These are phyloP conservation scores for Takakia lepidozioides DNA, from an alignment of 225 moss, liverwort and hornwort genomes.

Conservation along the genomic window DNA sequence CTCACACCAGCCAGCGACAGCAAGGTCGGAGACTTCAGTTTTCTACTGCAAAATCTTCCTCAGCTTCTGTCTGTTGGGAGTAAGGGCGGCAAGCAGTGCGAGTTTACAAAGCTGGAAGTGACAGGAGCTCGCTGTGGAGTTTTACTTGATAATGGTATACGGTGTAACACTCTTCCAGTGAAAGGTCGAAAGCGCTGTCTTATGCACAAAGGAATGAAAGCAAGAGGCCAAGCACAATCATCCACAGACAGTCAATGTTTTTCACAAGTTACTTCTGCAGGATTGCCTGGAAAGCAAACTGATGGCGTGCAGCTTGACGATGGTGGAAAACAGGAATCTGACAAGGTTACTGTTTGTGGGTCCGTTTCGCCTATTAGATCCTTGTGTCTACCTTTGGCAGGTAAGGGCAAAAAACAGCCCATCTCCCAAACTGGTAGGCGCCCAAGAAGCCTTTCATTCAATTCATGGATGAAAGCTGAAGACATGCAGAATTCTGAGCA, in stretches of 20 bases:
- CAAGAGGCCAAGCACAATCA: constrained; percentile 9
- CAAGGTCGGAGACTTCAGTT: constrained; percentile 2
- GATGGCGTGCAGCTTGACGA: too few relatives aligned
- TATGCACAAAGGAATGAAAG: constrained; percentile 43
- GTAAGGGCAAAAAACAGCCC: too few relatives aligned
- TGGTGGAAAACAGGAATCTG: too few relatives aligned
- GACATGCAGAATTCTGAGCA: too few relatives aligned
- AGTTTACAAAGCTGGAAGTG: constrained; percentile 3
- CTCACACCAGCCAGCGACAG: constrained; percentile 7
- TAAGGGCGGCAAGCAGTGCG: background rate
- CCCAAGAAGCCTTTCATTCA: constrained; percentile 5
- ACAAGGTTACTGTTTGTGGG: too few relatives aligned
- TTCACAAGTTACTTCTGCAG: too few relatives aligned
- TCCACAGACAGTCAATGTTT: background rate
- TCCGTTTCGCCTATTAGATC: too few relatives aligned
- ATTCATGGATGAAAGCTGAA: constrained; percentile 8
- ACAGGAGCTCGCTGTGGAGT: background rate
- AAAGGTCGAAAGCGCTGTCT: constrained; percentile 37
- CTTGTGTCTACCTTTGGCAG: too few relatives aligned
- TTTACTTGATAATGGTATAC: constrained; percentile 11
- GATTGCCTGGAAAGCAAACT: too few relatives aligned
- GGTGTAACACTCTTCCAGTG: constrained; percentile 24
- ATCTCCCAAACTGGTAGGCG: background rate
- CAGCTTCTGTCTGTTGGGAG: constrained; percentile 1
- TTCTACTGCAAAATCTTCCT: constrained; percentile 9